Evolutionary conservation across 2,329 filamentous ascomycete species (phyloP).

Genomic region (Alternaria sp.): DNA sequence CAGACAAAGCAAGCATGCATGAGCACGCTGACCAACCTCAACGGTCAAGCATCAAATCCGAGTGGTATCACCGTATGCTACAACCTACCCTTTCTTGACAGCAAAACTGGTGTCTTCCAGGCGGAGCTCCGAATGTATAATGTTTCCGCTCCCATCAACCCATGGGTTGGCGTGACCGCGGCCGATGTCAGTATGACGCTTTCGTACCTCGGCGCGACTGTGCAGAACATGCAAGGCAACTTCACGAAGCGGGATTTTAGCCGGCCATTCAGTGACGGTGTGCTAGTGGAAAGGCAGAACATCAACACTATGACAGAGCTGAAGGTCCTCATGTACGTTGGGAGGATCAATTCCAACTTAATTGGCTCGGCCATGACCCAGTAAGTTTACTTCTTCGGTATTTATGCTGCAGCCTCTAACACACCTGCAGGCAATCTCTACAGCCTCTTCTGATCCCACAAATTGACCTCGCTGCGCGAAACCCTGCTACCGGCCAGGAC

Average conservation of each 20-base stretch:
- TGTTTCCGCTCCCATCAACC: conserved; percentile 65
- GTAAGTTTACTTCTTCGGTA: conserved; percentile 57
- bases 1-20: conserved; percentile 65
- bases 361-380: conserved; percentile 66
- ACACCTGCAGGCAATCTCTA: conserved; percentile 60
- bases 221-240: conserved; percentile 51
- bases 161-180: conserved; percentile 55
- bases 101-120: conserved; percentile 73
- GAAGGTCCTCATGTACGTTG: conserved; percentile 73
- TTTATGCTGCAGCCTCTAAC: conserved; percentile 21
- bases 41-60: conserved; percentile 69
- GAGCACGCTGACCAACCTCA: conserved; percentile 63
- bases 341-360: conserved; percentile 68
- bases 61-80: conserved; percentile 83
- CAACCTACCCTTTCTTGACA: conserved; percentile 77
- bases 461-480: conserved; percentile 71
- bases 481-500: conserved; percentile 55
- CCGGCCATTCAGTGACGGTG: conserved; percentile 36
- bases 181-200: conserved; percentile 54
- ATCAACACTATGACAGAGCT: conserved; percentile 52
- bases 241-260: conserved; percentile 43
- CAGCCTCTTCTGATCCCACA: conserved; percentile 72
- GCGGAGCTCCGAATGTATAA: conserved; percentile 80
- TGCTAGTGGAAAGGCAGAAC: conserved; percentile 42
- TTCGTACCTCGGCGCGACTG: conserved; percentile 54